These are phyloP conservation scores for Tulasnella sp. DNA, from an alignment of 768 basidiomycete genomes.

Conservation along the genomic window DNA sequence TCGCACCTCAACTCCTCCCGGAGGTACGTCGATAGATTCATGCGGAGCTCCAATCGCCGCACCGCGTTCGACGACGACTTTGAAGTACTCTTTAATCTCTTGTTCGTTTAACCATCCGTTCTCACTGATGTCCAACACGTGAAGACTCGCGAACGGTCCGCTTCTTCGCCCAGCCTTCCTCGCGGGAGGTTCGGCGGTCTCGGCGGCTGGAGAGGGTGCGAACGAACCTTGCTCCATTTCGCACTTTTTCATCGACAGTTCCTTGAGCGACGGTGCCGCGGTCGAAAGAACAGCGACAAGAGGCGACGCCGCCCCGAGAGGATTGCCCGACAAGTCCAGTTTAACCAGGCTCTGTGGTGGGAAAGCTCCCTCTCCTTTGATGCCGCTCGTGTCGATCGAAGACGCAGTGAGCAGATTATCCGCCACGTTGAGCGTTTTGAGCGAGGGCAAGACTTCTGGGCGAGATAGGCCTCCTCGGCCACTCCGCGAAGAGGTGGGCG, in stretches of 20 bases:
- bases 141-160: conserved; percentile 38
- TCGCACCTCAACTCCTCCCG: conserved; percentile 3
- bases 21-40: conserved; percentile 9
- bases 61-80: conserved; percentile 46
- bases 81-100: conserved; percentile 42
- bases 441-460: conserved; percentile 49
- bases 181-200: neutral
- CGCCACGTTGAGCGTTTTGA: conserved; percentile 61
- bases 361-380: conserved; percentile 20
- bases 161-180: conserved; percentile 3
- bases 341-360: conserved; percentile 57
- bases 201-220: neutral
- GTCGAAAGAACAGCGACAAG: conserved; percentile 43
- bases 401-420: conserved; percentile 60
- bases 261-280: conserved; percentile 51
- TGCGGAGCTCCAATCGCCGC: conserved; percentile 5
- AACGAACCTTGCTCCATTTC: conserved; percentile 10
- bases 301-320: conserved; percentile 46
- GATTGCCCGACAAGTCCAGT: conserved; percentile 64
- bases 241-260: conserved; percentile 42
- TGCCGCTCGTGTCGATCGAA: conserved; percentile 48
- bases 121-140: conserved; percentile 33
- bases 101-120: conserved; percentile 13
- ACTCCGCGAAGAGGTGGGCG: neutral
- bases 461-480: neutral